Evolutionary conservation across 352 stramenopile genomes (phyloP).

Genomic region (Blastocystis sp.): DNA sequence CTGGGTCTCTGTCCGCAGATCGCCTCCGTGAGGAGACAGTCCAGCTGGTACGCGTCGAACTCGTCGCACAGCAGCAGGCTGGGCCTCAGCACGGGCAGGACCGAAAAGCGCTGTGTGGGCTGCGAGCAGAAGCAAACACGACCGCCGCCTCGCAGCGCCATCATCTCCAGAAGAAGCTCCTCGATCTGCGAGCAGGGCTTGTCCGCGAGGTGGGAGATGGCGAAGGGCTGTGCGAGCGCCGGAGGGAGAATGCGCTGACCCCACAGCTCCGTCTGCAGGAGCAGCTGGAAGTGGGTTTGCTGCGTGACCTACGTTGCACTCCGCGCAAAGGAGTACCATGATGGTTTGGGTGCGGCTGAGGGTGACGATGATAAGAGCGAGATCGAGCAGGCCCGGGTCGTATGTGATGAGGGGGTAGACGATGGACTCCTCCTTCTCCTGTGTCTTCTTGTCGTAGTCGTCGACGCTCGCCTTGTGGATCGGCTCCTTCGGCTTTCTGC

Average conservation of each 20-base stretch:
- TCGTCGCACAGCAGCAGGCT: constrained; percentile 4
- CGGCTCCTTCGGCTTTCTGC: not conserved
- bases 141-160: not conserved
- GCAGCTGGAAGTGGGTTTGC: constrained; percentile 23
- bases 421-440: not conserved
- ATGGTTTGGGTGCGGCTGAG: not conserved
- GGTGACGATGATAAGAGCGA: constrained; percentile 5
- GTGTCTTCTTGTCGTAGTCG: constrained; percentile 33
- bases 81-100: constrained; percentile 1
- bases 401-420: constrained; percentile 44
- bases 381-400: constrained; percentile 34
- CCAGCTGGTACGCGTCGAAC: not conserved
- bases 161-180: constrained; percentile 37
- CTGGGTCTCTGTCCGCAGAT: not conserved
- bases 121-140: not conserved
- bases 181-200: not conserved
- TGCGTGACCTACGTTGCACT: not conserved
- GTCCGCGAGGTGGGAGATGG: constrained; percentile 2
- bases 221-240: not conserved
- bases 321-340: not conserved
- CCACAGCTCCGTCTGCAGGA: constrained; percentile 42
- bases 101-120: not conserved
- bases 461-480: constrained; percentile 54
- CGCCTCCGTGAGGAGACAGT: not conserved
- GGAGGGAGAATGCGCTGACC: constrained; percentile 26